Evolutionary conservation across 495 filamentous ascomycete species (phyloP).

Genomic region (Neurospora sp.): DNA sequence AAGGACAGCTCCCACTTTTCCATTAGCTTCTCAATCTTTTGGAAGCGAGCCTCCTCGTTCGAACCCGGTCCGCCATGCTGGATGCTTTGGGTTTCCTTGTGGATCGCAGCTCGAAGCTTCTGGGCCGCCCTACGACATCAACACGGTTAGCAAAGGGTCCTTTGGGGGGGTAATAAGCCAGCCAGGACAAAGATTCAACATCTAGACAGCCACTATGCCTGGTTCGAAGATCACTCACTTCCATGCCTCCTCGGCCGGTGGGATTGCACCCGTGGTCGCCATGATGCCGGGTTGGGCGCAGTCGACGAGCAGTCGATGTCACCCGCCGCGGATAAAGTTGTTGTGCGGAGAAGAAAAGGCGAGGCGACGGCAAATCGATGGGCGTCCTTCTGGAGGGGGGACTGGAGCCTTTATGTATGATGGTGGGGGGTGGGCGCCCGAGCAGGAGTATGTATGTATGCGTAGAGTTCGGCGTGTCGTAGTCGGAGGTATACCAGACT

Average conservation of each 20-base stretch:
- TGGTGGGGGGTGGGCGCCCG: neutral
- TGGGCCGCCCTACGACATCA: constrained; percentile 12
- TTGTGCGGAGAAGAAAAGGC: neutral
- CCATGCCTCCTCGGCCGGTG: constrained; percentile 13
- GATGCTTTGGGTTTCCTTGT: constrained; percentile 32
- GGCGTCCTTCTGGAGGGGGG: neutral
- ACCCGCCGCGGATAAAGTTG: neutral
- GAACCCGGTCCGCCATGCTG: constrained; percentile 29
- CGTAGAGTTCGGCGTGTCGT: neutral
- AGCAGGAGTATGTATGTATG: neutral
- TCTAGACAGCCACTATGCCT: neutral
- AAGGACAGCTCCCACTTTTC: constrained; percentile 40
- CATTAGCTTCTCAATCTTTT: constrained; percentile 47
- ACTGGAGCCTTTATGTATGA: neutral
- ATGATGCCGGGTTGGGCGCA: neutral
- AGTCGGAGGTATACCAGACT: neutral
- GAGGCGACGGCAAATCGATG: neutral
- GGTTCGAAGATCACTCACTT: constrained; percentile 11
- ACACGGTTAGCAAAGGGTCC: constrained; percentile 4
- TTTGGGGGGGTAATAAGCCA: neutral
- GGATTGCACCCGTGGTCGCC: constrained; percentile 4
- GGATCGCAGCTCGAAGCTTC: constrained; percentile 13
- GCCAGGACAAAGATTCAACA: neutral
- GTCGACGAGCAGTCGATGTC: neutral
- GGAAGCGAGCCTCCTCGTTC: constrained; percentile 38